phyloP scores from a whole-genome alignment of 2,329 filamentous ascomycete genomes.

The Dothidotthia symphoricarpi region DNA sequence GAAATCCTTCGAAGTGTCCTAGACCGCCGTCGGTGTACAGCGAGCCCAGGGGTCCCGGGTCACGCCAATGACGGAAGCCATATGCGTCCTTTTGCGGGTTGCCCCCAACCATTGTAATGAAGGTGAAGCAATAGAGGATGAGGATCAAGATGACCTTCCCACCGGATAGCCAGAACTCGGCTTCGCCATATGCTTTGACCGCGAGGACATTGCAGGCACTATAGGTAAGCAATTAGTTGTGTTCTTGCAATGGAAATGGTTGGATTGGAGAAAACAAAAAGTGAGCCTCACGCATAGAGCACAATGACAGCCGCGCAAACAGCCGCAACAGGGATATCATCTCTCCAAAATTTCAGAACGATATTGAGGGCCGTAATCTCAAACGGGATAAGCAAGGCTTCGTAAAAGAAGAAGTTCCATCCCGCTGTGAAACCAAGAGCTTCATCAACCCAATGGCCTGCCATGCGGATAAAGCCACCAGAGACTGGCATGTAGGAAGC shows the following conservation, averaged over 20 bases:
- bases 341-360: constrained; percentile 45
- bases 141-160: constrained; percentile 50
- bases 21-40: constrained; percentile 25
- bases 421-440: constrained; percentile 59
- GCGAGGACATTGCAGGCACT: constrained; percentile 51
- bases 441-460: constrained; percentile 66
- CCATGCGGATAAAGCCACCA: constrained; percentile 64
- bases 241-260: neutral
- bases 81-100: constrained; percentile 45
- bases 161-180: constrained; percentile 47
- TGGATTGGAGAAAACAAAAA: neutral
- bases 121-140: constrained; percentile 48
- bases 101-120: constrained; percentile 48
- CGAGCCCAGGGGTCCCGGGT: constrained; percentile 37
- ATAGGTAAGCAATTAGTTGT: constrained; percentile 11
- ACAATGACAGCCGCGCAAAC: constrained; percentile 45
- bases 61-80: constrained; percentile 49
- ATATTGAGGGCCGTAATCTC: constrained; percentile 51
- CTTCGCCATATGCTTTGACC: constrained; percentile 48
- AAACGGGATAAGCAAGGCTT: constrained; percentile 52
- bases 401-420: constrained; percentile 55
- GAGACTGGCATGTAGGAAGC: constrained; percentile 60
- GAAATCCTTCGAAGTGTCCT: constrained; percentile 39
- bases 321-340: constrained; percentile 45
- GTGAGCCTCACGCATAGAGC: constrained; percentile 41